Conservation (phyloP, 345 rosid genomes). For the Lepidium sativum region DNA sequence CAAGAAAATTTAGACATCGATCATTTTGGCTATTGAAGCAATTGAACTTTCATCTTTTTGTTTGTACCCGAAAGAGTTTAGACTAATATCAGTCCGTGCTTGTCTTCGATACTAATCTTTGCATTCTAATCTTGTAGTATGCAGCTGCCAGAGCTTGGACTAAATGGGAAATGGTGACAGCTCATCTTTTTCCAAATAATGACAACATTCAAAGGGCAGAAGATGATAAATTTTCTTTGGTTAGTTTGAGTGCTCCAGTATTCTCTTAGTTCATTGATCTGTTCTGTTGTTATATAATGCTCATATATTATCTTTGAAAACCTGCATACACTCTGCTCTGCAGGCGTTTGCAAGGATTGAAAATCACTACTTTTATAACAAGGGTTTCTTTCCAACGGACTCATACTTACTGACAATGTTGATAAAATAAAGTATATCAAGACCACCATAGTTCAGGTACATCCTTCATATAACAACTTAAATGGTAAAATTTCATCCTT, state of each 20-base stretch:
- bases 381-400: slow-evolving; percentile 74
- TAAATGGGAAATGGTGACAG: slow-evolving; percentile 97
- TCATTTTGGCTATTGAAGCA: neutral
- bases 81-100: neutral
- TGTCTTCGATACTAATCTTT: neutral
- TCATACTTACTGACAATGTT: slow-evolving; percentile 66
- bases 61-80: neutral
- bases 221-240: slow-evolving; percentile 83
- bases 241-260: slow-evolving; percentile 25
- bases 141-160: slow-evolving; percentile 98
- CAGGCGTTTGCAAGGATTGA: slow-evolving; percentile 99
- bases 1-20: neutral
- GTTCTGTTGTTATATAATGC: neutral
- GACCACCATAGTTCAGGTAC: slow-evolving; percentile 80
- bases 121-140: slow-evolving; percentile 39
- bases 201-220: slow-evolving; percentile 79
- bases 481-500: neutral
- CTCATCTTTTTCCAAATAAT: slow-evolving; percentile 71
- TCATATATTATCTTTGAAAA: neutral
- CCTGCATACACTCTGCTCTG: neutral
- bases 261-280: neutral
- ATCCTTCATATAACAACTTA: neutral
- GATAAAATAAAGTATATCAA: slow-evolving; percentile 82
- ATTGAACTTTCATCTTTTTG: neutral
- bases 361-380: slow-evolving; percentile 83